phyloP scores from a whole-genome alignment of 2,329 filamentous ascomycete species.

The Diaporthe helianthi region DNA sequence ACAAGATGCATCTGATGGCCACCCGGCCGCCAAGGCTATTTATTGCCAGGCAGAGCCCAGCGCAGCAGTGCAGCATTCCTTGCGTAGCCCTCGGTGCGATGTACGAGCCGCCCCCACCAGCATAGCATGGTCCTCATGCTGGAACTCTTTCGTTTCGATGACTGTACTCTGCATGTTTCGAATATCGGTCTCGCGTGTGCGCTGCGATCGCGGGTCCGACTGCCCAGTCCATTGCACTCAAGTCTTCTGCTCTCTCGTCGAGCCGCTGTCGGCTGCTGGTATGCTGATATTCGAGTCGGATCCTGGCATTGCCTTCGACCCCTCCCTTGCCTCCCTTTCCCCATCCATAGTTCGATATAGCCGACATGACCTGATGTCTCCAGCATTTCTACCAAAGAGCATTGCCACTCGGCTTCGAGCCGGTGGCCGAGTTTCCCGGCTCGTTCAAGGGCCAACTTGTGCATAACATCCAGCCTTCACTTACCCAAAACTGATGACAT shows the following conservation, averaged over 20 bases:
- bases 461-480: conserved; percentile 36
- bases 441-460: neutral
- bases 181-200: neutral
- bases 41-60: neutral
- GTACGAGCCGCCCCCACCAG: neutral
- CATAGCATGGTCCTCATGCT: neutral
- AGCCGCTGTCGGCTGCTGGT: neutral
- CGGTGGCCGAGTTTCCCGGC: too few species aligned
- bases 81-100: too few species aligned
- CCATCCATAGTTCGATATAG: neutral
- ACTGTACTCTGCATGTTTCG: too few species aligned
- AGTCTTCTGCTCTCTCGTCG: neutral
- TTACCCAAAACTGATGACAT: conserved; percentile 66
- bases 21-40: too few species aligned
- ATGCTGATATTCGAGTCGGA: too few species aligned
- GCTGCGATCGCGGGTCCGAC: too few species aligned
- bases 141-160: neutral
- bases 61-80: neutral
- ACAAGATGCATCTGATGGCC: neutral
- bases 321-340: too few species aligned
- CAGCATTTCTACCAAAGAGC: neutral
- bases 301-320: neutral
- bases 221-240: too few species aligned
- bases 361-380: neutral
- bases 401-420: neutral